A percentile compares a stretch with the other conserved stretches of the same genome.
Evolutionary conservation across 176 grass and related monocot genomes (phyloP).

Genomic region (Oryza coarctata): DNA sequence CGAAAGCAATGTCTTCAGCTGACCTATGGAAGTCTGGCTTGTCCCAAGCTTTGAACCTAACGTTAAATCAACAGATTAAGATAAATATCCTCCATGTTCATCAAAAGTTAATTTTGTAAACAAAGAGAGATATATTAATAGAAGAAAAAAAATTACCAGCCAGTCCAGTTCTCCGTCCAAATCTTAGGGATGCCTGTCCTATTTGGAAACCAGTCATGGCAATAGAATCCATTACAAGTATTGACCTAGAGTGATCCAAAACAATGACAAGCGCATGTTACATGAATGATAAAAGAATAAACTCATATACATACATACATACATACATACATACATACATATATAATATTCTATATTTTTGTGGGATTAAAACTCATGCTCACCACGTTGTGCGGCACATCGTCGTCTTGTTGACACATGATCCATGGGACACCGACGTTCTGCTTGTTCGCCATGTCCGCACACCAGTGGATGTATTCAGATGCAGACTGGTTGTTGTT

Average conservation of each 20-base stretch:
- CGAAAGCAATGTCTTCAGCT: slow-evolving; percentile 63
- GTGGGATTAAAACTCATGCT: not conserved
- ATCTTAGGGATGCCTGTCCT: slow-evolving; percentile 70
- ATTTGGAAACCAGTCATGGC: slow-evolving; percentile 69
- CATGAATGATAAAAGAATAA: too few relatives aligned
- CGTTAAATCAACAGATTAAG: too few relatives aligned
- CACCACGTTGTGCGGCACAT: slow-evolving; percentile 61
- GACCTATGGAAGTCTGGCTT: slow-evolving; percentile 63
- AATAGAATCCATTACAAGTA: slow-evolving; percentile 85
- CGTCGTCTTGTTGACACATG: slow-evolving; percentile 76
- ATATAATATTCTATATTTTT: not conserved
- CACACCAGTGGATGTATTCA: slow-evolving; percentile 77
- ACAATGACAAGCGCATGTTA: not conserved
- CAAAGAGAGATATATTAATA: too few relatives aligned
- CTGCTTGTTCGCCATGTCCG: slow-evolving; percentile 60
- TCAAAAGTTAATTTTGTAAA: too few relatives aligned
- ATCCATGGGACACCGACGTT: slow-evolving; percentile 74
- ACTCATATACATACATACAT: too few relatives aligned
- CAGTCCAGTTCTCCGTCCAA: slow-evolving; percentile 97
- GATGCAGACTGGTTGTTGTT: slow-evolving; percentile 41
- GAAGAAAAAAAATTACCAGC: slow-evolving; percentile 41
- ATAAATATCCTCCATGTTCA: too few relatives aligned
- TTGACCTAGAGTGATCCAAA: slow-evolving; percentile 43
- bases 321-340: too few relatives aligned
- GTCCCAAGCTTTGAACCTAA: slow-evolving; percentile 83